Percentiles rank a stretch among this genome's conserved stretches.
Evolutionary conservation across 75 land plant genomes (phyloP).

Genomic region (Selaginella tamariscina): DNA sequence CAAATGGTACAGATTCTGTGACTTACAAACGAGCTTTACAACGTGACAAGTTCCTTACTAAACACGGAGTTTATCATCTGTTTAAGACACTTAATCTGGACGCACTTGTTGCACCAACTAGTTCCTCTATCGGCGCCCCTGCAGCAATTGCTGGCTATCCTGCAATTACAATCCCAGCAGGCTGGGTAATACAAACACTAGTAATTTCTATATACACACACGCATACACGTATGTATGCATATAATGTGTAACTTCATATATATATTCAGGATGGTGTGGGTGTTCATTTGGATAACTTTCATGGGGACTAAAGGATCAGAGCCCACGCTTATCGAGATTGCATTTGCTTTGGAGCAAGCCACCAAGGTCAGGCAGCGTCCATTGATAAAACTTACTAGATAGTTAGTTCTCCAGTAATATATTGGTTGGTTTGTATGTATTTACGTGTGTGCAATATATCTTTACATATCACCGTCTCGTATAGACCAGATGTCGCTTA

Average conservation of each 20-base stretch:
- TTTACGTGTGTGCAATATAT: too few species aligned
- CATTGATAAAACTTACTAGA: too few species aligned
- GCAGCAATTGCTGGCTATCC: conserved; percentile 51
- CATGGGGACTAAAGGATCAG: conserved; percentile 38
- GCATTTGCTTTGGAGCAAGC: conserved; percentile 63
- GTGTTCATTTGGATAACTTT: conserved; percentile 49
- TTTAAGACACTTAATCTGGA: conserved; percentile 32
- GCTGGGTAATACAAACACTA: conserved; percentile 17
- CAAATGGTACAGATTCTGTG: conserved; percentile 18
- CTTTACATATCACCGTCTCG: too few species aligned
- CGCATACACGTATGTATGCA: too few species aligned
- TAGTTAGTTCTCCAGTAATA: too few species aligned
- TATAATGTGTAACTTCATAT: too few species aligned
- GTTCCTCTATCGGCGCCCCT: conserved; percentile 2
- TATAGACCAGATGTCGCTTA: too few species aligned
- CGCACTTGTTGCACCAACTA: conserved; percentile 31
- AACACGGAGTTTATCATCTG: conserved; percentile 29
- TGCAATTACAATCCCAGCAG: conserved; percentile 49
- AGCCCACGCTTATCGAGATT: conserved; percentile 42
- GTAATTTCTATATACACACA: too few species aligned
- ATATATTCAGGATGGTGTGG: too few species aligned
- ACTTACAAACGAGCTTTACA: conserved; percentile 21
- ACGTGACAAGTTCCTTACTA: conserved; percentile 12
- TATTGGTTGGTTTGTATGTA: too few species aligned
- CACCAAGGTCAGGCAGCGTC: conserved; percentile 38